Percentiles rank a stretch among this genome's conserved stretches.
phyloP scores from a whole-genome alignment of 441 rosid genomes.

The Corymbia citriodora region DNA sequence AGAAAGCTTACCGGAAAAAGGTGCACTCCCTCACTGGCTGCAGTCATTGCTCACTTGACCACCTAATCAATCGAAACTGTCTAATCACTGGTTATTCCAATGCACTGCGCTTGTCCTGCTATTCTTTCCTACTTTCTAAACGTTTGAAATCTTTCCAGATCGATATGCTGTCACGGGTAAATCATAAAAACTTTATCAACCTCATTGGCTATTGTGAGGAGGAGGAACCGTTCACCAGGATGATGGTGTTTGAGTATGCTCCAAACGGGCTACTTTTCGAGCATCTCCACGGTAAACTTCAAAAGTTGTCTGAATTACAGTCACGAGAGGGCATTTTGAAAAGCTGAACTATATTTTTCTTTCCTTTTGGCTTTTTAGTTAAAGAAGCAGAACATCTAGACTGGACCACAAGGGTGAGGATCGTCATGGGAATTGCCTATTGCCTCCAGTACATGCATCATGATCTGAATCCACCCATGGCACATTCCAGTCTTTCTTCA shows the following conservation, averaged over 20 bases:
- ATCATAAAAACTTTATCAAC: slow-evolving; percentile 90
- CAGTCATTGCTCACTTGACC: neutral
- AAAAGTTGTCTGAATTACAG: neutral
- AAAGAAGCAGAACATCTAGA: slow-evolving; percentile 80
- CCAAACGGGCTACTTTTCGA: slow-evolving; percentile 82
- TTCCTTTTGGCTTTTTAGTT: slow-evolving; percentile 26
- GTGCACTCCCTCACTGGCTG: slow-evolving; percentile 20
- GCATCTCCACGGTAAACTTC: slow-evolving; percentile 67
- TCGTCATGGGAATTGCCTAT: slow-evolving; percentile 76
- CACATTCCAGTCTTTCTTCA: slow-evolving; percentile 43
- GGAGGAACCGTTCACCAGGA: slow-evolving; percentile 76
- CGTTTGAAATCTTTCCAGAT: slow-evolving; percentile 32
- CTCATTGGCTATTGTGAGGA: slow-evolving; percentile 86
- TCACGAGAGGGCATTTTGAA: neutral
- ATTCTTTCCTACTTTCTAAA: neutral
- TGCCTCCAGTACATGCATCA: slow-evolving; percentile 79
- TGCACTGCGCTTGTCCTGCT: neutral
- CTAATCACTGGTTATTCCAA: neutral
- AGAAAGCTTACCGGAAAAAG: slow-evolving; percentile 59
- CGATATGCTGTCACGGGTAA: slow-evolving; percentile 56
- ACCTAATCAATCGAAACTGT: neutral
- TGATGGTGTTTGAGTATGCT: slow-evolving; percentile 96
- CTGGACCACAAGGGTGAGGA: slow-evolving; percentile 69
- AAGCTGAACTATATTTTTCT: neutral
- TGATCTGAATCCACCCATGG: slow-evolving; percentile 63